Percentiles rank a stretch among this genome's conserved stretches.
Conservation (phyloP, 139 green algal species). For the Spirogloea muscicola region DNA sequence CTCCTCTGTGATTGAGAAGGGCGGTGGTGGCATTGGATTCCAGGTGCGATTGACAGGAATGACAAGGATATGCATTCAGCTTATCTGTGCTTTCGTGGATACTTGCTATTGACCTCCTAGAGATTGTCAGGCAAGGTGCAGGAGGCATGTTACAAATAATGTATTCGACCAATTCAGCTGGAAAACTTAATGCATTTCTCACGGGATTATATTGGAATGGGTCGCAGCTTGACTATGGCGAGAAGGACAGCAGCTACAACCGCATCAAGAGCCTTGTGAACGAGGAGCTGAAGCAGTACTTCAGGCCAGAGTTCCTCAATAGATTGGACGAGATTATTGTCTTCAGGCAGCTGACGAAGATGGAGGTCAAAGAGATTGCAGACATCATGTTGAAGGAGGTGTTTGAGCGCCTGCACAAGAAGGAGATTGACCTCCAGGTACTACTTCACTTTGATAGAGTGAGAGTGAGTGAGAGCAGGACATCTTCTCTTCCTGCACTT, state of each 20-base stretch:
- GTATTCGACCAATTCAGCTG: too few relatives aligned
- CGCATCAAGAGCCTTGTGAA: conserved; percentile 97
- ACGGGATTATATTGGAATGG: too few relatives aligned
- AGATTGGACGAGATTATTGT: conserved; percentile 99
- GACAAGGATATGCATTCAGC: not conserved
- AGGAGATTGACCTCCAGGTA: too few relatives aligned
- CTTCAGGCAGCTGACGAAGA: conserved; percentile 98
- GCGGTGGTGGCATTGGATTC: conserved; percentile 75
- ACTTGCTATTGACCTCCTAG: too few relatives aligned
- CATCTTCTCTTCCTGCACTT: too few relatives aligned
- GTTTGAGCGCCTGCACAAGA: conserved; percentile 89
- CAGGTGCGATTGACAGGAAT: conserved; percentile 39
- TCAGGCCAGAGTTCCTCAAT: conserved; percentile 98
- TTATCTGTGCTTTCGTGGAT: too few relatives aligned
- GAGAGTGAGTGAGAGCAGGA: too few relatives aligned
- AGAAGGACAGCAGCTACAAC: conserved; percentile 74
- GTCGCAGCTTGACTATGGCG: conserved; percentile 59
- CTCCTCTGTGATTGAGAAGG: conserved; percentile 90
- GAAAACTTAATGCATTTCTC: too few relatives aligned
- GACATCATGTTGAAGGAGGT: conserved; percentile 98
- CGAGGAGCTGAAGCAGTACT: conserved; percentile 99
- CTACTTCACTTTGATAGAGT: too few relatives aligned
- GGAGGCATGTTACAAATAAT: too few relatives aligned
- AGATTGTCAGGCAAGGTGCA: conserved; percentile 31
- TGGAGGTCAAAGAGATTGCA: conserved; percentile 97